These are phyloP conservation scores for Malus fusca DNA, from an alignment of 306 rosid species.

Conservation along the genomic window DNA sequence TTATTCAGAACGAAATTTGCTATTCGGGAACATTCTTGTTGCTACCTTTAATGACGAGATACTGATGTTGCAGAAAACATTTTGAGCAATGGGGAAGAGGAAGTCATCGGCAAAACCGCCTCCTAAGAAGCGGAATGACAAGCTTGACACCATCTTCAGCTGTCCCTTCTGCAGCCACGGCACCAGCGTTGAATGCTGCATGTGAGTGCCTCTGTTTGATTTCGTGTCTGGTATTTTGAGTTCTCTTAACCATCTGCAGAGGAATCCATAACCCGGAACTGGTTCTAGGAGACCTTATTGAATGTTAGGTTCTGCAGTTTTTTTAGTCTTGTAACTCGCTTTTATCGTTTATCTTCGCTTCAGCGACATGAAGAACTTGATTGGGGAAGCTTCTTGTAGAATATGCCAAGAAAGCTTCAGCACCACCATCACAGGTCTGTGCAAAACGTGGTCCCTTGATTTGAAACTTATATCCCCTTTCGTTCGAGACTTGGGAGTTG, in stretches of 20 bases:
- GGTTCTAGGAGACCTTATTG: not conserved
- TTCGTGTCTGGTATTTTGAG: not conserved
- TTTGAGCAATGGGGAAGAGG: slow-evolving; percentile 81
- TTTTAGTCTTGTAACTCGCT: not conserved
- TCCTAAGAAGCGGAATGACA: slow-evolving; percentile 91
- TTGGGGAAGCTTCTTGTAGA: slow-evolving; percentile 78
- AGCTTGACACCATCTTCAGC: slow-evolving; percentile 92
- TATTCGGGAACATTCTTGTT: not conserved
- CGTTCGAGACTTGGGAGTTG: not conserved
- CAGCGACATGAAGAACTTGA: slow-evolving; percentile 84
- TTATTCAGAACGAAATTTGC: not conserved
- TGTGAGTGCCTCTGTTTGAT: slow-evolving; percentile 39
- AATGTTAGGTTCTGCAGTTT: not conserved
- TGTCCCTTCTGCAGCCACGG: slow-evolving; percentile 99
- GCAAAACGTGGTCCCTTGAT: not conserved
- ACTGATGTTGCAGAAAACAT: slow-evolving; percentile 15
- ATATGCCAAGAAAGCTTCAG: slow-evolving; percentile 86
- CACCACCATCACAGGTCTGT: slow-evolving; percentile 60
- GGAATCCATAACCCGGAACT: not conserved
- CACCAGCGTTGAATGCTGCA: slow-evolving; percentile 80
- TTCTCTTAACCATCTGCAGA: not conserved
- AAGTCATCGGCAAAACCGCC: slow-evolving; percentile 89
- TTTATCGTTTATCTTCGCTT: slow-evolving; percentile 20
- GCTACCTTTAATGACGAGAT: not conserved
- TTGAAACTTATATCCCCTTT: not conserved